Base-by-base conservation (phyloP, 345 rosid genomes). In the Kandelia obovata region DNA sequence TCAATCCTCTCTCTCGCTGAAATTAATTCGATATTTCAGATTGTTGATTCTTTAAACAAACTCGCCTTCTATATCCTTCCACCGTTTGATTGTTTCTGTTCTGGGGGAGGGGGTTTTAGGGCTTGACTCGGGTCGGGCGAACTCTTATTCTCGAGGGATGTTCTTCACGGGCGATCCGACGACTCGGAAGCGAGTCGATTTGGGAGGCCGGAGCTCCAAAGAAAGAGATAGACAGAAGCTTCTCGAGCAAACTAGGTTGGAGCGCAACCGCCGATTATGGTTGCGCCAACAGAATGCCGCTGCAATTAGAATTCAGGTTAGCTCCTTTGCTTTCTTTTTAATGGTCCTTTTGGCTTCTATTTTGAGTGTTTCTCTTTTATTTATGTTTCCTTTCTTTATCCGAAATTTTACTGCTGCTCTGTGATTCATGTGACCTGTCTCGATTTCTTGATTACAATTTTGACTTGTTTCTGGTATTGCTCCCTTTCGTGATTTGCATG, bases 181-280 rank as follows among this genome's bases (percentile, higher is more conserved):
- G 35, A 84, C 92, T 62, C 87, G 98, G 75, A 96, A 90, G 82
- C 89, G 99, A 71, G 99, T 96, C 37, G 99, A 89, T 78, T 84
- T 96, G 75, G 99, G 99, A 56, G 99, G 99, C 60, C 88, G 98
- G 83, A 96, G 99, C 67, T 82, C 96, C 6, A 96, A 96, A 80
- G 98, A 96, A 82, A 85, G 96, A 73, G 99, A 96, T 62, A 87
- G 94, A 58, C 86, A 90, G 82, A 96, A 96, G 83, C 99, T 96
- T 80, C 78, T 96, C 19, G 98, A 96, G 75, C 96, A 92, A 78
- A 89, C 99, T 32, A 83, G 98, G 64, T 74, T 86, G 85, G 98
- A 96, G 83, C 87, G 99, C 5, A 85, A 96, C 68, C 94, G 91
- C 65, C 85, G 99, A 16, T 80, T 91, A 64, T 78, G 82, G 82